phyloP scores from a whole-genome alignment of 129 eudicot genomes.

The Ambrosia trifida region DNA sequence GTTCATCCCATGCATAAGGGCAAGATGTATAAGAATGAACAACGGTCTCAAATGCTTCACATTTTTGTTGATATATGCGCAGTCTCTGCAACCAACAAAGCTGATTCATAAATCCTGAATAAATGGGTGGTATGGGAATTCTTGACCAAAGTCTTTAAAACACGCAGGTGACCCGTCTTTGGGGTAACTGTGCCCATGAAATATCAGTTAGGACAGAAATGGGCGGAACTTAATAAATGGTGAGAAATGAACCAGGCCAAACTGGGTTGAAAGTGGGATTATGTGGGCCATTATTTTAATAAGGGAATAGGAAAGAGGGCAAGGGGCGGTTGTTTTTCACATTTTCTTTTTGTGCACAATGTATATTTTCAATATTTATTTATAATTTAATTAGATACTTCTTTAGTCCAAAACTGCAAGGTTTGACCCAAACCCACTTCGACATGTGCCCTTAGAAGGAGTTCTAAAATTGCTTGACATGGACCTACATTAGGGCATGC shows the following conservation, averaged over 20 bases:
- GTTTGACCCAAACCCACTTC: neutral
- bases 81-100: slow-evolving; percentile 61
- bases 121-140: neutral
- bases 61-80: slow-evolving; percentile 87
- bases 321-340: neutral
- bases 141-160: neutral
- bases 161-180: no score
- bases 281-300: neutral
- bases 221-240: neutral
- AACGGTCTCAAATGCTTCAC: slow-evolving; percentile 89
- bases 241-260: neutral
- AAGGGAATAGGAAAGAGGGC: neutral
- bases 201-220: neutral
- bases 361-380: neutral
- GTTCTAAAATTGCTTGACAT: neutral
- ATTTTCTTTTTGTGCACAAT: neutral
- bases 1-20: slow-evolving; percentile 99
- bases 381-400: neutral
- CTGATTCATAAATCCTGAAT: neutral
- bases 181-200: neutral
- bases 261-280: neutral
- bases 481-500: neutral
- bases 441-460: neutral
- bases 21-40: slow-evolving; percentile 82
- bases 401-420: neutral